These are phyloP conservation scores for Wickerhamomyces strasburgensis DNA, from an alignment of 805 yeast genomes.

Conservation along the genomic window DNA sequence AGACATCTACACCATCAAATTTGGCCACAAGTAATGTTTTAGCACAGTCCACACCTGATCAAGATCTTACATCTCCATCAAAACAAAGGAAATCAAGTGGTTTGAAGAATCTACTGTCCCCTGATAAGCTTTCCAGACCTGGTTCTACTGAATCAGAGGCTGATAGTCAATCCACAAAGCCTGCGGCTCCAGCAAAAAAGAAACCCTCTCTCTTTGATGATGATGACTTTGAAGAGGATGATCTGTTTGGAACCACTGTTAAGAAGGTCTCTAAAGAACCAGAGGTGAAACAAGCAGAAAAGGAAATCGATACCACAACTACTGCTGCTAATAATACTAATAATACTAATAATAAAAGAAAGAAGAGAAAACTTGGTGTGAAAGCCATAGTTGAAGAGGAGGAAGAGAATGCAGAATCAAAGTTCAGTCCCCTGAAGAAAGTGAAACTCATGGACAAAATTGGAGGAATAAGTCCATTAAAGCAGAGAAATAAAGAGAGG, in stretches of 20 bases:
- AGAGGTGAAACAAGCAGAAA: background rate
- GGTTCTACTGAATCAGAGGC: too few relatives aligned
- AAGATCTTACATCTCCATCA: slow-evolving; percentile 14
- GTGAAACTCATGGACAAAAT: slow-evolving; percentile 23
- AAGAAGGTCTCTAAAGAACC: slow-evolving; percentile 14
- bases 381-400: slow-evolving; percentile 18
- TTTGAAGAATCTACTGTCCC: slow-evolving; percentile 21
- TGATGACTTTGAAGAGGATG: slow-evolving; percentile 27
- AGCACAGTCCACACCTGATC: slow-evolving; percentile 27
- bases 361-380: slow-evolving; percentile 19
- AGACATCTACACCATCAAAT: slow-evolving; percentile 15
- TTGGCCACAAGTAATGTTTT: slow-evolving; percentile 7
- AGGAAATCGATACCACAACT: background rate
- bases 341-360: slow-evolving; percentile 13
- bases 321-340: slow-evolving; percentile 1
- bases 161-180: too few relatives aligned
- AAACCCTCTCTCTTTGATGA: slow-evolving; percentile 24
- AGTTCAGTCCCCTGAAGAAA: slow-evolving; percentile 19
- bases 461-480: slow-evolving; percentile 25
- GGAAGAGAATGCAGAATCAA: slow-evolving; percentile 15
- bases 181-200: slow-evolving; percentile 5
- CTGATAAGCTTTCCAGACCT: slow-evolving; percentile 7
- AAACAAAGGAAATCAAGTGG: slow-evolving; percentile 21
- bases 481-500: slow-evolving; percentile 24
- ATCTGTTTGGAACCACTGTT: slow-evolving; percentile 17